These are phyloP conservation scores for Pichia sp. DNA, from an alignment of 1,139 yeast species.

Conservation along the genomic window DNA sequence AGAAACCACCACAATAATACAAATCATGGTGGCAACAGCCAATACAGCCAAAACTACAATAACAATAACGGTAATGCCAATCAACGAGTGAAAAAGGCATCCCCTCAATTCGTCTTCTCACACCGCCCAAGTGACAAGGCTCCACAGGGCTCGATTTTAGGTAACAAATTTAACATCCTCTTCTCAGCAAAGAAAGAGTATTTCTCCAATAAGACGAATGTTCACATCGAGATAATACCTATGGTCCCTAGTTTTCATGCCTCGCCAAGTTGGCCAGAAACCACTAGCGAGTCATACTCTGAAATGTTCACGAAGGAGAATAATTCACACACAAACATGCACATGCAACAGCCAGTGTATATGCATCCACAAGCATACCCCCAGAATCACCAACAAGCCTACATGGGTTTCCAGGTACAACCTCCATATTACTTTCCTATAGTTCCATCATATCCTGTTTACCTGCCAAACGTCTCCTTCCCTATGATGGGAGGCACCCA, in stretches of 20 bases:
- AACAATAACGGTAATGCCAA: conserved; percentile 4
- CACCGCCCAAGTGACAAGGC: conserved; percentile 46
- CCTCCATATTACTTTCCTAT: conserved; percentile 2
- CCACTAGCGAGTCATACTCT: conserved; percentile 52
- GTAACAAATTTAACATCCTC: conserved; percentile 57
- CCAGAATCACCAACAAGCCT: conserved; percentile 6
- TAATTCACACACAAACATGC: conserved; percentile 22
- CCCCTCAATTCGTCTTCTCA: conserved; percentile 25
- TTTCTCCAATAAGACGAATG: conserved; percentile 27
- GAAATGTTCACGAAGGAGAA: conserved; percentile 40
- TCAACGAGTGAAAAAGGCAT: conserved; percentile 6
- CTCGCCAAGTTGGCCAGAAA: conserved; percentile 76
- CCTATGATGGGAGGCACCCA: conserved; percentile 21
- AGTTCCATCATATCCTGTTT: conserved; percentile 9
- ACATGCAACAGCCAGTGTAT: conserved; percentile 21
- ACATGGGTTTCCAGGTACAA: conserved; percentile 5
- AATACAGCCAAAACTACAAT: background rate
- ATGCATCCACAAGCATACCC: conserved; percentile 5
- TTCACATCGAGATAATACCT: conserved; percentile 35
- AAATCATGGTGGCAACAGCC: background rate
- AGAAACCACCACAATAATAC: background rate
- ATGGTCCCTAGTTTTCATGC: conserved; percentile 67
- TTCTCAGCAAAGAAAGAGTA: conserved; percentile 38
- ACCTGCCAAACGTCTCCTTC: conserved; percentile 19
- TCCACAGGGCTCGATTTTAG: conserved; percentile 41